A percentile compares a stretch with the other conserved stretches of the same genome.
These are phyloP conservation scores for Fusarium floridanum DNA, from an alignment of 2,329 filamentous ascomycete genomes.

Conservation along the genomic window DNA sequence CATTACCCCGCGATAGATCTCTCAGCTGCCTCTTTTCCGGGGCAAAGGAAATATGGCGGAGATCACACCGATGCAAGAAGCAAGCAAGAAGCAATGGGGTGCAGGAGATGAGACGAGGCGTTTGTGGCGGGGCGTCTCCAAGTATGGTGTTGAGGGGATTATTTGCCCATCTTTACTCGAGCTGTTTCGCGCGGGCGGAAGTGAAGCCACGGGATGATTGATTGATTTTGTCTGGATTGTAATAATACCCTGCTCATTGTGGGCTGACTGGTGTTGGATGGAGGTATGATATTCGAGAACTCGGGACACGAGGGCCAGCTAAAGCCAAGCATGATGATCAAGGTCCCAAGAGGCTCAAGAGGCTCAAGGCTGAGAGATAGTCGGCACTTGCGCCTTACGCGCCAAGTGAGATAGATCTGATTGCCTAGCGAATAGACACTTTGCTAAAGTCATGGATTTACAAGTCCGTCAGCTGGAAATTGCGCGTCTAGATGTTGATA, in stretches of 20 bases:
- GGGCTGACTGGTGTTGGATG: constrained; percentile 35
- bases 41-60: constrained; percentile 18
- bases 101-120: constrained; percentile 27
- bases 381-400: constrained; percentile 17
- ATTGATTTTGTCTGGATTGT: constrained; percentile 36
- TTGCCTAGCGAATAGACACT: constrained; percentile 22
- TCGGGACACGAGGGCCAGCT: background rate
- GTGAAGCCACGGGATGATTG: constrained; percentile 17
- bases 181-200: constrained; percentile 33
- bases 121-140: constrained; percentile 11
- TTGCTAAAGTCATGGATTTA: constrained; percentile 15
- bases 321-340: background rate
- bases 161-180: constrained; percentile 14
- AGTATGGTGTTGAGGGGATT: constrained; percentile 10
- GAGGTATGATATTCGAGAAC: constrained; percentile 5
- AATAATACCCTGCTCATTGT: constrained; percentile 46
- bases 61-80: constrained; percentile 12
- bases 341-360: background rate
- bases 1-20: constrained; percentile 25
- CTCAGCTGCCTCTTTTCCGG: constrained; percentile 16
- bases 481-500: constrained; percentile 1
- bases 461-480: constrained; percentile 5
- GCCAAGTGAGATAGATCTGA: constrained; percentile 13
- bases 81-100: constrained; percentile 11
- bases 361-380: constrained; percentile 8